Evolutionary conservation across 1,284 basidiomycete genomes (phyloP), one percentile per base, ranked within the genome.

Genomic region (Ceratobasidium sp.): DNA sequence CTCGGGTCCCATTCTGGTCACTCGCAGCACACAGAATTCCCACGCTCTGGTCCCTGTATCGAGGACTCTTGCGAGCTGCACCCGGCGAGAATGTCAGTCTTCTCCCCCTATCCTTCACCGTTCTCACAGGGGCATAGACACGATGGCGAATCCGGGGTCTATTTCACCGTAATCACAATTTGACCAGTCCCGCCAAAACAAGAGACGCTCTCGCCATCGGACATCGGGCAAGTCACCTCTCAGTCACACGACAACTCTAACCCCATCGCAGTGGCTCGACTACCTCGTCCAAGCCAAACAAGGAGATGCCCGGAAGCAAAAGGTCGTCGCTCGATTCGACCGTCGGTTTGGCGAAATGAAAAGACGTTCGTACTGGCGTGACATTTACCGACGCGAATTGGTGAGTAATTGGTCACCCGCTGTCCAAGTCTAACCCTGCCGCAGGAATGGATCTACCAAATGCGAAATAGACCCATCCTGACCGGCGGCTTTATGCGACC

Each of bases 21-120:
- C 86, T 94, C 45, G 80, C 82, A 0, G 86, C 86, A 0, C 94
- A 96, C 77, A 85, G 88, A 29, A 78, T 87, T 32, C 92, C 93
- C 1, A 93, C 91, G 0, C 77, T 89, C 76, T 87, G 88, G 86
- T 76, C 82, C 0, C 79, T 94, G 8, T 95, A 94, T 76, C 83
- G 92, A 27, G 84, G 86, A 6, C 80, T 95, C 4, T 76, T 92
- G 50, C 81, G 82, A 32, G 76, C 83, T 60, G 82, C 89, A 6
- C 83, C 85, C 0, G 80, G 81, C 25, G 81, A 84, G 31, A 80
- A 86, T 74, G 89, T 90, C 75, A 64, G 86, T 77, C 13, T 31
- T 1, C 40, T 25, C 45, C 3, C 13, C 13, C 45, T 52, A 40
- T 64, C 25, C 71, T 47, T 29, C 20, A 7, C 56, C 70, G 68